Evolutionary conservation across 2,329 filamentous ascomycete genomes (phyloP), one percentile per base, ranked within the genome.

Genomic region (Penicillium vulpinum): DNA sequence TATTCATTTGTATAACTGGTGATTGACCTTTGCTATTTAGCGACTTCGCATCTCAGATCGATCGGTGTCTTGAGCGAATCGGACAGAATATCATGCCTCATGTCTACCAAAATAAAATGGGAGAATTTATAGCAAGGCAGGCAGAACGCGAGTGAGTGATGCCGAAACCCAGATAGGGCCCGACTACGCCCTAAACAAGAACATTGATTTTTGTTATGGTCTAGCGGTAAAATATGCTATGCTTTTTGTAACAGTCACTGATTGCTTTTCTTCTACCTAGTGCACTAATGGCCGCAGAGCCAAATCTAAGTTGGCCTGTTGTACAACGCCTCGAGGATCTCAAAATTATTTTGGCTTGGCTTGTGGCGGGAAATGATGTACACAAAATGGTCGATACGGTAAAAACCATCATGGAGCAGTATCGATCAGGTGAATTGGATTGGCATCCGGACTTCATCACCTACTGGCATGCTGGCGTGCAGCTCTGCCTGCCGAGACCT

Each of bases 31-130:
- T 16, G 7, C 9, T 29, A n/a, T 8, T 3, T 35, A 55, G 45
- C 26, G 52, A 55, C 18, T 38, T 31, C 4, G 45, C 43, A 21
- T 18, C 36, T 5, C 52, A 55, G 11, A 54, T 54, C 10, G 15
- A 50, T 5, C 26, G 52, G n/a, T 55, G 52, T 21, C 22, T n/a
- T 18, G 45, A 31, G 13, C 38, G 52, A 3, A 55, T 55, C 28
- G n/a, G 8, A 18, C 24, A 36, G 11, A 50, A 50, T n/a, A 55
- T 55, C 29, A 55, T 55, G 52, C 45, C 52, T 16, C 24, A 49
- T n/a, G 31, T 50, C 9, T 55, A 50, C 29, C 15, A 18, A 9
- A n/a, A 22, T 13, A 49, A 48, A 8, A 9, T 55, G 22, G 18
- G 4, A 2, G 29, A 36, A 29, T 50, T 43, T 10, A 13, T 28